Evolutionary conservation across 179 eudicot species (phyloP), one percentile per base, ranked within the genome.

Genomic region (Carnegiea gigantea): DNA sequence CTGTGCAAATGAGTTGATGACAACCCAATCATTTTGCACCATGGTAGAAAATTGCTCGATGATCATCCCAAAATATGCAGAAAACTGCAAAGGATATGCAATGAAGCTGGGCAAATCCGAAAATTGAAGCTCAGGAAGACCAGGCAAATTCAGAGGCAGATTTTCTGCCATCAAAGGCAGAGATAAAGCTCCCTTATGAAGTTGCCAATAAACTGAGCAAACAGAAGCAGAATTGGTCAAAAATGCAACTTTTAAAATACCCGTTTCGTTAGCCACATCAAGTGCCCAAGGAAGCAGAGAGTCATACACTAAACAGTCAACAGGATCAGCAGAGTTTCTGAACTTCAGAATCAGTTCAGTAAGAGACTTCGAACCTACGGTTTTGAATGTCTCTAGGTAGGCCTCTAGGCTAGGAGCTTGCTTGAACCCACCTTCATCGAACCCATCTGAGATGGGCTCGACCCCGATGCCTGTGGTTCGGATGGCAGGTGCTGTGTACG

Each of bases 371-470:
- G 80, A 78, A 9, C 86, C 84, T 0, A 24, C 73, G 40, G 77
- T 79, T 70, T 38, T 83, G 64, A 79, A 76, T 24, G 83, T 60
- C 57, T 81, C 71, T 26, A 81, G 53, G 74, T 82, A 82, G 46
- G 82, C 62, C 59, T 73, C 67, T 57, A 76, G 24, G 48, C 75
- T 75, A 8, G 80, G 82, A 43, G 85, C 82, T 8, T 44, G 54
- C 23, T 57, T 54, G 68, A 78, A 85, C 43, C 85, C 85, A 9
- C 75, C 75, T 11, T 79, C 33, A 21, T 85, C 85, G 33, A 44
- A 82, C 57, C 85, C 82, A 36, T 81, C 75, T 0, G 80, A 78
- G 9, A 78, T 78, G 82, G 84, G 80, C 62, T 85, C 87, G 43
- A 75, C 20, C n/a, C 43, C 9, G 9, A 81, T 62, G 24, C 70